These are phyloP conservation scores for Verticillium nonalfalfae DNA, from an alignment of 2,329 filamentous ascomycete species.

Conservation along the genomic window DNA sequence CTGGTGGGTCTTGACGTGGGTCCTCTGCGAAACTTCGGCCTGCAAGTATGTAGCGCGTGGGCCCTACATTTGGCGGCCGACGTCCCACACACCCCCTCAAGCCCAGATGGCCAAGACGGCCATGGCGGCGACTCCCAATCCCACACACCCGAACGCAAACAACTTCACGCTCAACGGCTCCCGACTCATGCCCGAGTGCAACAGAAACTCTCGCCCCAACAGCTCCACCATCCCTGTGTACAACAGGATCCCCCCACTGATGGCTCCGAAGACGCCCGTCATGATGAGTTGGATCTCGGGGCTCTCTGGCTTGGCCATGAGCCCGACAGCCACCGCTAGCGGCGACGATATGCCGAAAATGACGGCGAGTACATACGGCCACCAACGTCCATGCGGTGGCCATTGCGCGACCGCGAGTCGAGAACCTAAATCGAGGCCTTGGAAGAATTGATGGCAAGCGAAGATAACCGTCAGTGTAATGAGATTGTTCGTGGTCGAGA, in stretches of 20 bases:
- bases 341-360: constrained; percentile 76
- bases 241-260: constrained; percentile 83
- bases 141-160: constrained; percentile 65
- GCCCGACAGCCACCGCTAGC: constrained; percentile 74
- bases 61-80: not conserved
- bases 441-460: constrained; percentile 88
- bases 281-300: constrained; percentile 51
- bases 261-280: constrained; percentile 83
- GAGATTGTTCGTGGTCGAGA: constrained; percentile 55
- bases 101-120: constrained; percentile 81
- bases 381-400: constrained; percentile 62
- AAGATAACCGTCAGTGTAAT: constrained; percentile 55
- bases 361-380: constrained; percentile 69
- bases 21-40: no score
- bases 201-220: constrained; percentile 95
- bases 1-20: no score
- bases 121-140: constrained; percentile 70
- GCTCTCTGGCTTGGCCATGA: constrained; percentile 57
- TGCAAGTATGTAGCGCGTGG: no score
- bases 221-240: constrained; percentile 90
- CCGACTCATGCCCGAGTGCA: constrained; percentile 75
- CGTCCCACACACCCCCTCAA: constrained; percentile 23
- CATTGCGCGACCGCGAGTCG: constrained; percentile 72
- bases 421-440: constrained; percentile 81
- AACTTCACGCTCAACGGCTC: constrained; percentile 62